These are phyloP conservation scores for Psidium friedrichsthalianum DNA, from an alignment of 345 rosid genomes.

Conservation along the genomic window DNA sequence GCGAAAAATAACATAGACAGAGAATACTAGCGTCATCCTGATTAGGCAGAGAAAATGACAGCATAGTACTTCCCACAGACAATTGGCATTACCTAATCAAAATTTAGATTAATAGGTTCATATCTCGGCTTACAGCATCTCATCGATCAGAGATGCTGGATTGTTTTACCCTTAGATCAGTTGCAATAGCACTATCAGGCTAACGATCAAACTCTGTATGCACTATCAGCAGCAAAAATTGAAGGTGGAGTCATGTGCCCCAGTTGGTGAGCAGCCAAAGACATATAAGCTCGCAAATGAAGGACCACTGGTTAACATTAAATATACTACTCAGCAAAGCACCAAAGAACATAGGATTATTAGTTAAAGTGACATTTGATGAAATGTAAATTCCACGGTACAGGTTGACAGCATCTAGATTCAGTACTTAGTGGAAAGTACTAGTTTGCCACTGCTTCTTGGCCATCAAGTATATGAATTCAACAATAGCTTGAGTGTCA, in stretches of 20 bases:
- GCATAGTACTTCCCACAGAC: not conserved
- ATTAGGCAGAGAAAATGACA: not conserved
- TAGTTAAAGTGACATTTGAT: not conserved
- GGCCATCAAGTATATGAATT: not conserved
- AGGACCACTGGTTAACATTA: not conserved
- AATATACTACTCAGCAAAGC: not conserved
- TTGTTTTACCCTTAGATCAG: not conserved
- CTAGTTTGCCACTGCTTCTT: not conserved
- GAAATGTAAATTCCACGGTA: not conserved
- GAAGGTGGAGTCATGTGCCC: not conserved
- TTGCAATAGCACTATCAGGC: not conserved
- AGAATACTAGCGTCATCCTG: not conserved
- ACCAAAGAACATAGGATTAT: not conserved
- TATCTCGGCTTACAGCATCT: not conserved
- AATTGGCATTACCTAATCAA: not conserved
- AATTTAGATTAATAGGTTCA: not conserved
- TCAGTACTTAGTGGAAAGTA: not conserved
- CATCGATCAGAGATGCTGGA: not conserved
- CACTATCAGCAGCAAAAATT: not conserved
- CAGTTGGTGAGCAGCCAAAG: not conserved
- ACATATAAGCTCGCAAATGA: not conserved
- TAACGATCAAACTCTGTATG: not conserved
- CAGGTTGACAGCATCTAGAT: not conserved
- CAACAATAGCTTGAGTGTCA: not conserved
- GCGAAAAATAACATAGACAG: not conserved